These are phyloP conservation scores for Tolypocladium ophioglossoides DNA, from an alignment of 2,329 filamentous ascomycete species.

Conservation along the genomic window DNA sequence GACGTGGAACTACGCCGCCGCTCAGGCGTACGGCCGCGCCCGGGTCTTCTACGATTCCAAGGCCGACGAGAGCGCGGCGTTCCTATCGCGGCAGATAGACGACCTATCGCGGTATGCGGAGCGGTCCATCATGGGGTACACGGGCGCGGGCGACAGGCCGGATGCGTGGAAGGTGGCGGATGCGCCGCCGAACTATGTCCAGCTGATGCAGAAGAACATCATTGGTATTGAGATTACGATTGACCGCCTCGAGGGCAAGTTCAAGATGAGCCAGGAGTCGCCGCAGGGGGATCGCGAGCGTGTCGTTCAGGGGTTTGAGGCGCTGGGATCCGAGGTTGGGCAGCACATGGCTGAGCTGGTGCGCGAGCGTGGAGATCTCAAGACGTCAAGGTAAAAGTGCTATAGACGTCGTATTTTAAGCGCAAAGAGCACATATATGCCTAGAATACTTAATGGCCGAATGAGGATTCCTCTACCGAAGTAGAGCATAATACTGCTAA, in stretches of 20 bases:
- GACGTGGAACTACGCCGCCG: slow-evolving; percentile 61
- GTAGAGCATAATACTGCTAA: too few species aligned
- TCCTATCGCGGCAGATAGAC: slow-evolving; percentile 38
- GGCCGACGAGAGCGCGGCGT: slow-evolving; percentile 30
- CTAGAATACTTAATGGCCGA: too few species aligned
- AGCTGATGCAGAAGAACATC: slow-evolving; percentile 43
- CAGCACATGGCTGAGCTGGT: slow-evolving; percentile 21
- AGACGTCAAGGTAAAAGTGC: background rate
- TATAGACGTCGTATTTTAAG: too few species aligned
- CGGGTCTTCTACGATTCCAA: slow-evolving; percentile 41
- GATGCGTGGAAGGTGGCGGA: slow-evolving; percentile 45
- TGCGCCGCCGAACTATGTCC: slow-evolving; percentile 44
- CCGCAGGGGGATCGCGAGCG: slow-evolving; percentile 40
- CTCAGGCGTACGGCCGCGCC: slow-evolving; percentile 50
- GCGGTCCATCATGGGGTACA: slow-evolving; percentile 44
- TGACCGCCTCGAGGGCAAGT: slow-evolving; percentile 46
- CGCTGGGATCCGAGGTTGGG: slow-evolving; percentile 18
- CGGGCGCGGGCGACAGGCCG: slow-evolving; percentile 14
- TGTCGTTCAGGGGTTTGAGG: slow-evolving; percentile 44
- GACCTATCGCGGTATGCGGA: slow-evolving; percentile 44
- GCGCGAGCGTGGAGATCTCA: slow-evolving; percentile 16
- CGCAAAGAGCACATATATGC: too few species aligned
- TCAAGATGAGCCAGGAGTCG: slow-evolving; percentile 58
- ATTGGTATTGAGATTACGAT: slow-evolving; percentile 51
- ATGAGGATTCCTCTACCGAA: too few species aligned